Base-by-base conservation (phyloP, 1,284 basidiomycete species). In the Marasmius fiardii region DNA sequence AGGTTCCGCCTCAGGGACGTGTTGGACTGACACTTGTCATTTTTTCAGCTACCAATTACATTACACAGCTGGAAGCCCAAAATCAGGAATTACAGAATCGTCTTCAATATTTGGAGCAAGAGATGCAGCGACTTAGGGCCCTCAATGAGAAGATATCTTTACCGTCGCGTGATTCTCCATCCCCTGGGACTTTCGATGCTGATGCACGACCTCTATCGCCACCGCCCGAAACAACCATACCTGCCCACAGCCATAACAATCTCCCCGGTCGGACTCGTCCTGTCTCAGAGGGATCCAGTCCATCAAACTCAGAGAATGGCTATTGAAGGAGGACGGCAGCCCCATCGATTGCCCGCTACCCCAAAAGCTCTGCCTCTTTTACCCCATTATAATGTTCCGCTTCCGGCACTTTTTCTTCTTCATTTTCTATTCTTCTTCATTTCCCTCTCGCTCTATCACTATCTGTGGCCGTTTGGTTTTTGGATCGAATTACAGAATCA, bases 71-170 rank as follows among this genome's bases (percentile, higher is more conserved):
- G 53, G 88, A 91, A 69, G 82, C 82, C 64, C 73, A 80, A 45
- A 90, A 88, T 66, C 78, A 84, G 58, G 81, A 85, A 62, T 74
- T 91, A 66, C 81, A 85, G 67, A 76, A 76, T 53, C 85, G 87
- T 62, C 77, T 91, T 59, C 73, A 74, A 18, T 69, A 75, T 26
- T 66, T 90, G 49, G 88, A 91, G 63, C 71, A 75, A 52, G 89
- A 91, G 67, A 83, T 90, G 50, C 66, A 77, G 48, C 74, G 88
- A 56, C 78, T 91, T 45, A 82, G 87, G 56, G 73, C 80, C 12
- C 76, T 91, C 60, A 91, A 90, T 68, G 88, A 91, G 75, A 88
- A 89, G 71, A 89, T 91, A 28, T 85, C 87, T 1, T 81, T 90
- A 37, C 78, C 78, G 54, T 74, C 78, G 28, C 65, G 73, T 58